A percentile compares a stretch with the other conserved stretches of the same genome.
Conservation (phyloP, 75 land plant species). For the Pseudotsuga menziesii region DNA sequence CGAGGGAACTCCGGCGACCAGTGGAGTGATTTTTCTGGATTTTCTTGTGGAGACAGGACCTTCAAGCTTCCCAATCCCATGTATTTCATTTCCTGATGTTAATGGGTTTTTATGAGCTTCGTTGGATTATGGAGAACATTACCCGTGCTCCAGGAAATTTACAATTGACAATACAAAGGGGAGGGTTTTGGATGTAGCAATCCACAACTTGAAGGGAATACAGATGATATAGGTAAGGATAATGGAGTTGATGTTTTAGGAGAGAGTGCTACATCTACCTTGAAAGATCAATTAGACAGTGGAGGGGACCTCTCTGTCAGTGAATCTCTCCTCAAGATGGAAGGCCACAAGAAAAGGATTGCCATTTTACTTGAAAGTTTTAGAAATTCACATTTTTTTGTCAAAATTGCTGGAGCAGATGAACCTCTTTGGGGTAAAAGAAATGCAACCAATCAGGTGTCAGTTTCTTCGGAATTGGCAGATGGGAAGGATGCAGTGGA, state of each 20-base stretch:
- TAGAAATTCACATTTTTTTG: conserved; percentile 82
- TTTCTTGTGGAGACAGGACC: no score
- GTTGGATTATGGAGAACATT: no score
- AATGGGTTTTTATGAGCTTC: no score
- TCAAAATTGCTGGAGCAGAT: conserved; percentile 54
- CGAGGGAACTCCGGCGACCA: no score
- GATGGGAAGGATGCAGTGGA: conserved; percentile 10
- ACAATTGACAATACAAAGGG: no score
- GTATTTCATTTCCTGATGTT: no score
- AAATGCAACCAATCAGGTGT: conserved; percentile 8
- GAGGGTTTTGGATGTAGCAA: no score
- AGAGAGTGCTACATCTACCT: conserved; percentile 22
- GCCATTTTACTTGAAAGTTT: conserved; percentile 64
- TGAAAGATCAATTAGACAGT: not conserved
- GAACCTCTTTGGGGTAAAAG: conserved; percentile 63
- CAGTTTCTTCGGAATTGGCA: conserved; percentile 14
- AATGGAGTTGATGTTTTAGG: conserved; percentile 15
- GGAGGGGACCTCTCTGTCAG: conserved; percentile 31
- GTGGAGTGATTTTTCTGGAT: no score
- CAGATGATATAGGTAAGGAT: not conserved
- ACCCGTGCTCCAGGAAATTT: no score
- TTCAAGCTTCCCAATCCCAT: no score
- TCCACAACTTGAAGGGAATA: not conserved
- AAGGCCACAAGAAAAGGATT: conserved; percentile 67
- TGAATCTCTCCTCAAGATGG: conserved; percentile 53